Evolutionary conservation across 805 yeast species (phyloP).

Genomic region (Barnettozyma sucrosica): DNA sequence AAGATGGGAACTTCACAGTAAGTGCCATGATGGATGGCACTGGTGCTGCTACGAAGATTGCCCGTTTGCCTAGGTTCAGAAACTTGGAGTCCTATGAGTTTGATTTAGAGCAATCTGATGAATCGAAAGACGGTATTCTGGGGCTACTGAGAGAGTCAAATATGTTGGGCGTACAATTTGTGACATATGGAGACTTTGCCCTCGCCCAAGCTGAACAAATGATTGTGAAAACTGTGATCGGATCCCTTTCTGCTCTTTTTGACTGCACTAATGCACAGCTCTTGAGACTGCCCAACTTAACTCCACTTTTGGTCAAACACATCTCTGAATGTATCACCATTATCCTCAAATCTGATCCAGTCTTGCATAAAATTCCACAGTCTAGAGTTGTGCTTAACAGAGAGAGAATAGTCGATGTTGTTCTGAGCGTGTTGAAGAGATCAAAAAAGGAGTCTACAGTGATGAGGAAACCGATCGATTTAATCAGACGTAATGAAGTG

Average conservation of each 20-base stretch:
- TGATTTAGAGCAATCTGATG: constrained; percentile 21
- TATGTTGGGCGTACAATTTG: constrained; percentile 28
- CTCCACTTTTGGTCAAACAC: constrained; percentile 33
- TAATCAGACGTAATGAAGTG: constrained; percentile 12
- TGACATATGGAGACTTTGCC: constrained; percentile 31
- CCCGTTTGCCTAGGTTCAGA: constrained; percentile 38
- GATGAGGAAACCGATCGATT: constrained; percentile 11
- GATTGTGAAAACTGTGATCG: constrained; percentile 61
- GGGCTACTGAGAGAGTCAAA: constrained; percentile 21
- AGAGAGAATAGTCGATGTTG: constrained; percentile 31
- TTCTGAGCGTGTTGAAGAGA: constrained; percentile 26
- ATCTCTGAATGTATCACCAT: constrained; percentile 46
- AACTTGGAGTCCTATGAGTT: constrained; percentile 16
- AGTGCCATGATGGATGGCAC: constrained; percentile 49
- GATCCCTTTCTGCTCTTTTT: constrained; percentile 60
- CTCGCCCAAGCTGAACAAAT: constrained; percentile 60
- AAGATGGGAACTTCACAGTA: constrained; percentile 30
- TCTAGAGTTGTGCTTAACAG: constrained; percentile 23
- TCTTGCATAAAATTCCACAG: constrained; percentile 16
- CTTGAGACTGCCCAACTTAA: constrained; percentile 32
- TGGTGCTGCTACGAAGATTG: constrained; percentile 43
- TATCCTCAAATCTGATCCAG: constrained; percentile 25
- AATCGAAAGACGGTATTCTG: constrained; percentile 20
- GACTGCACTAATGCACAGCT: constrained; percentile 65
- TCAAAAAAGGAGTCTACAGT: constrained; percentile 11